Evolutionary conservation across 164 flowering plant species (phyloP), one percentile per base, ranked within the genome.

Genomic region (Umbilicus rupestris): DNA sequence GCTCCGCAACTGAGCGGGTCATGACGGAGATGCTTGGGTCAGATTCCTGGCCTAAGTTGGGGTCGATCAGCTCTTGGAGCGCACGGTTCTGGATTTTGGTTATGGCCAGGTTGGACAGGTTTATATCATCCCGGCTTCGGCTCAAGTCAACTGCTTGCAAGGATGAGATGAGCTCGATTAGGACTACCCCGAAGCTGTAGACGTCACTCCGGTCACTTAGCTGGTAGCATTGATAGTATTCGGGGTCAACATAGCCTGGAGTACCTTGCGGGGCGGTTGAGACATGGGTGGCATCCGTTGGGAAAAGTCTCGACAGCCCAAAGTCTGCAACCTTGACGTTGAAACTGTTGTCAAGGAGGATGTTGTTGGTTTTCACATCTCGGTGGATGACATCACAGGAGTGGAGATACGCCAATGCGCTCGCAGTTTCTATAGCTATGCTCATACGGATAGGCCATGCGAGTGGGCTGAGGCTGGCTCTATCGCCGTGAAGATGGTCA

Each of bases 351-450:
- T 63, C 65, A 7, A 63, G 45, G 45, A 63, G 65, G 30, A 63
- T 63, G 65, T 63, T 63, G 65, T 63, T 63, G 42, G 65, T 63
- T 63, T 63, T 63, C 46, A 63, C 65, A 16, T 63, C 65, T 17
- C 46, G 65, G 65, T 63, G 65, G 45, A 63, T 63, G 65, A 63
- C 39, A 5, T 63, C 65, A 11, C 46, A 63, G 26, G 65, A 45
- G 45, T 63, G 65, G 65, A 63, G 65, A 15, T 63, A 63, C 2
- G 65, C 44, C 28, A 63, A 46, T 10, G 42, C 65, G 7, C 45
- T 41, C 19, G 65, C 65, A 5, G 45, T 63, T 37, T 63, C 65
- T 35, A 63, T 37, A n/a, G 65, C 65, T 28, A 63, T 63, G 42
- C 42, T 63, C 65, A 63, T 20, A n/a, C 65, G 65, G 29, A 63